Base-by-base conservation (phyloP, 352 stramenopile species). In the Achlya hypogyna region DNA sequence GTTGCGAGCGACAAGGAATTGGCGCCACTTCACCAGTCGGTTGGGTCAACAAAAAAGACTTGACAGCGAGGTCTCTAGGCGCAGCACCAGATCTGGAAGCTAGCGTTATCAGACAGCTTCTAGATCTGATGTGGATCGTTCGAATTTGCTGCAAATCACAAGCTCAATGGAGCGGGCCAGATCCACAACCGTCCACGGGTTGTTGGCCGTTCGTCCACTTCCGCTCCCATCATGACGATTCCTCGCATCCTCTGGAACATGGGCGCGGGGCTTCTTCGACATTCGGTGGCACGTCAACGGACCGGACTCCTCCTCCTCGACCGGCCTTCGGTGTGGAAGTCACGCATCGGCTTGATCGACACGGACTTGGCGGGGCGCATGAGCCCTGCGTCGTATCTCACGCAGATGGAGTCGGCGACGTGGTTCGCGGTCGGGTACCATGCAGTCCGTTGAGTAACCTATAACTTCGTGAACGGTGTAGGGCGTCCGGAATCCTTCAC, bases 231-330 rank as follows among this genome's bases (percentile, higher is more conserved):
- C 52, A 70, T 34, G 31, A 86, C 86, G 78, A 86, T 88, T 51
- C 80, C 78, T 16, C 78, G 80, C 64, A 86, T 82, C 34, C 63
- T 88, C 53, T 88, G 80, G 80, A 78, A 88, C 75, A 86, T 88
- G 79, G 72, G 71, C 62, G 67, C 72, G 28, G 78, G 79, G 23
- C 62, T 85, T 18, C 65, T 88, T 32, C 72, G 74, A 38, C 80
- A 77, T 51, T 75, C 75, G 63, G 64, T 88, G 29, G 65, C 73
- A 12, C 73, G 74, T 23, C 75, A 75, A 22, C 2, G 43, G 16
- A 78, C 80, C 1, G 78, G 78, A 4, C 74, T 74, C 28, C 71
- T 88, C 43, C 38, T 45, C 6, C 71, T 88, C 32, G 71, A 75
- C 54, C 84, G 81, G 59, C 78, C 80, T 22, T 74, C 74, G 34